phyloP scores from a whole-genome alignment of 306 rosid genomes.

The Acacia confusa region DNA sequence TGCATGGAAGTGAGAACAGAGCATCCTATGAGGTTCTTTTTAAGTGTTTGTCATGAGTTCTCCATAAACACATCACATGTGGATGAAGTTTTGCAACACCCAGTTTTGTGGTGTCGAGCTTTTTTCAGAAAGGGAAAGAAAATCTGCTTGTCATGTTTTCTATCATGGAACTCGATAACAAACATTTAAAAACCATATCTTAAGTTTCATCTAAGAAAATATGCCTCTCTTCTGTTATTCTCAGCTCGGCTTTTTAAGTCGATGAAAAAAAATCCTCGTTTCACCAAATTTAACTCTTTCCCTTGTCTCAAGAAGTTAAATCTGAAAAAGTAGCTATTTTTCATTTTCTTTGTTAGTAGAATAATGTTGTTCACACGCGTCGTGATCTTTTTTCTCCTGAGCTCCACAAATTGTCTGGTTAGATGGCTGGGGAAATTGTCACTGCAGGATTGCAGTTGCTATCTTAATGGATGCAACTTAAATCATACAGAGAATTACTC shows the following conservation, averaged over 20 bases:
- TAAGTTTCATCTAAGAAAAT: neutral
- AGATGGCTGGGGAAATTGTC: neutral
- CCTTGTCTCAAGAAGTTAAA: constrained; percentile 28
- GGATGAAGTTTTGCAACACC: neutral
- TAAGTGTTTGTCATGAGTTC: neutral
- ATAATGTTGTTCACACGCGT: constrained; percentile 16
- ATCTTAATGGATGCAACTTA: neutral
- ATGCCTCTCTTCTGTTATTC: neutral
- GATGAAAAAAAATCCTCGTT: constrained; percentile 21
- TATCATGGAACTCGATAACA: neutral
- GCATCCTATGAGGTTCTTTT: neutral
- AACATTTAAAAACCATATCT: neutral
- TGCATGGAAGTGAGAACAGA: constrained; percentile 73
- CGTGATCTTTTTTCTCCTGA: constrained; percentile 15
- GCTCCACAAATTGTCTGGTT: neutral
- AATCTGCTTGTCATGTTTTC: neutral
- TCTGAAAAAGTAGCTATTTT: constrained; percentile 29
- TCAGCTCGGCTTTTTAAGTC: neutral
- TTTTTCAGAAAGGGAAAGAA: neutral
- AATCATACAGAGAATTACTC: neutral
- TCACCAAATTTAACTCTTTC: constrained; percentile 32
- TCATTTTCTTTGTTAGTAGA: constrained; percentile 15
- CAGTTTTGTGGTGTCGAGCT: neutral
- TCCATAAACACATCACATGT: neutral
- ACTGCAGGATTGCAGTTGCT: neutral